Conservation (phyloP, 163 green algal genomes). For the Scenedesmus sp. region DNA sequence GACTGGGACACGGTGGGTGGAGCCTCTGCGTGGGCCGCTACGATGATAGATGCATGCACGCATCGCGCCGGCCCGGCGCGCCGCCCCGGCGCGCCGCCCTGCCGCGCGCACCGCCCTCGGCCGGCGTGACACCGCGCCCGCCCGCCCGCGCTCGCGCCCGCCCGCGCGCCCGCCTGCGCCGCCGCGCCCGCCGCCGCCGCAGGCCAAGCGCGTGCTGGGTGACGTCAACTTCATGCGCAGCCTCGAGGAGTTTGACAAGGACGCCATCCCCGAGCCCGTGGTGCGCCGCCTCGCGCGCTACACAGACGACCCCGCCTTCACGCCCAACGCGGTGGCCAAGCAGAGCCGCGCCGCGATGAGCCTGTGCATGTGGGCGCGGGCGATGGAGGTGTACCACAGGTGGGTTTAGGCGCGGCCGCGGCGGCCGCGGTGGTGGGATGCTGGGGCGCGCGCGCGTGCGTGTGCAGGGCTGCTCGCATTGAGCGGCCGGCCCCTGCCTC, state of each 20-base stretch:
- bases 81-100: too few species aligned
- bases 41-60: background rate
- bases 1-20: slow-evolving; percentile 81
- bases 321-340: slow-evolving; percentile 75
- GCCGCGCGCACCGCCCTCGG: too few species aligned
- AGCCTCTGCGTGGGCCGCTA: background rate
- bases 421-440: background rate
- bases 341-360: slow-evolving; percentile 81
- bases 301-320: slow-evolving; percentile 79
- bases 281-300: slow-evolving; percentile 81
- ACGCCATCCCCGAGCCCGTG: slow-evolving; percentile 82
- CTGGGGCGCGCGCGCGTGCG: background rate
- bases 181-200: background rate
- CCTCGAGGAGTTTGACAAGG: slow-evolving; percentile 90
- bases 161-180: too few species aligned
- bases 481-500: background rate
- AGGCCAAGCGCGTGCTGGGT: slow-evolving; percentile 78
- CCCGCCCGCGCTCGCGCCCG: too few species aligned
- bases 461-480: background rate
- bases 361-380: slow-evolving; percentile 89
- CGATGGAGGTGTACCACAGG: slow-evolving; percentile 86
- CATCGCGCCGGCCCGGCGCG: too few species aligned
- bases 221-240: slow-evolving; percentile 84
- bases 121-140: too few species aligned
- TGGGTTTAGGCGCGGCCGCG: background rate